Percentiles rank a stretch among this genome's conserved stretches.
Conservation (phyloP, 352 stramenopile genomes). For the Pythium pyrilobum region DNA sequence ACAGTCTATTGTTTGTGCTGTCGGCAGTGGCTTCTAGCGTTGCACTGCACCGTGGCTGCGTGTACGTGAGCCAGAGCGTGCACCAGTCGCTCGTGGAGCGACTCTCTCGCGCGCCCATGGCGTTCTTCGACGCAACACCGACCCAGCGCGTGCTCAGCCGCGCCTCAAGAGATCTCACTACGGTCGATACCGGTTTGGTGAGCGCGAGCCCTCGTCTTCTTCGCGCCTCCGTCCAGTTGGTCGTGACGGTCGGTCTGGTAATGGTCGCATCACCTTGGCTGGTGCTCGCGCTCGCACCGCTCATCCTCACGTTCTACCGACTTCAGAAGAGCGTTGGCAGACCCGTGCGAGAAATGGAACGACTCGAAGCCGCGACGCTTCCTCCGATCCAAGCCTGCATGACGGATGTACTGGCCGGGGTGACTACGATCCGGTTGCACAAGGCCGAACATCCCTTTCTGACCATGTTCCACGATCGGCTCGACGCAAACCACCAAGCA, state of each 20-base stretch:
- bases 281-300: slow-evolving; percentile 62
- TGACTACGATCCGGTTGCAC: slow-evolving; percentile 90
- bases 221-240: slow-evolving; percentile 20
- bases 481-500: slow-evolving; percentile 55
- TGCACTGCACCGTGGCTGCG: slow-evolving; percentile 37
- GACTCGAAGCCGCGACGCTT: slow-evolving; percentile 88
- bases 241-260: slow-evolving; percentile 25
- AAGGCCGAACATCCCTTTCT: slow-evolving; percentile 39
- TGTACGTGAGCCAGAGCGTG: slow-evolving; percentile 47
- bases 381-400: slow-evolving; percentile 93
- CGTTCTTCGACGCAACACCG: slow-evolving; percentile 80
- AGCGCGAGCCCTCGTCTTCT: slow-evolving; percentile 26
- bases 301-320: slow-evolving; percentile 44
- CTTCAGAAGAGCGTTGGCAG: slow-evolving; percentile 90
- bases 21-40: not conserved
- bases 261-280: slow-evolving; percentile 16
- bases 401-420: slow-evolving; percentile 91
- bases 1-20: slow-evolving; percentile 41
- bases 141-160: slow-evolving; percentile 63
- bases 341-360: slow-evolving; percentile 88
- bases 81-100: slow-evolving; percentile 48
- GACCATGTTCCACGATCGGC: slow-evolving; percentile 36
- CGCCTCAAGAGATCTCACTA: slow-evolving; percentile 63
- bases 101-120: slow-evolving; percentile 54
- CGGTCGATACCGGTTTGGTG: slow-evolving; percentile 53